Evolutionary conservation across 177 flowering plant genomes (phyloP), one percentile per base, ranked within the genome.

Genomic region (Vitis hybrid): DNA sequence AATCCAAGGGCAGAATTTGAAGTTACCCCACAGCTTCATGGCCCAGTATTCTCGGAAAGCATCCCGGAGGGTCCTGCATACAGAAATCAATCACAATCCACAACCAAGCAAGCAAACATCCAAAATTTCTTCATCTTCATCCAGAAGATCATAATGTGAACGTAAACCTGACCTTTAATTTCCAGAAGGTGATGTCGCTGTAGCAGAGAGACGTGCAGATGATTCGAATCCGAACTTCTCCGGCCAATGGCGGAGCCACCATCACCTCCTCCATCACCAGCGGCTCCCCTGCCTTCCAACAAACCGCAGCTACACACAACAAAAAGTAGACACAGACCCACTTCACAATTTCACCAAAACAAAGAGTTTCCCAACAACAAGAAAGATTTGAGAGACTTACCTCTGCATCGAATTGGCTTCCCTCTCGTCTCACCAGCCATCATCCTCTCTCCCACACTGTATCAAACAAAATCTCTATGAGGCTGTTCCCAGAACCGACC

Each of bases 11-110:
- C 18, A 49, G 1, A 30, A 9, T n/a, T 13, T 6, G 1, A 48
- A 52, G 56, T 78, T 80, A 89, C 97, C 97, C 97, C 2, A 85
- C 70, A 27, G 92, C 92, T 74, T 92, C 97, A 66, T 91, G 97
- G 7, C 97, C 97, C 0, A 92, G 68, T 69, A 92, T 88, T 70
- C 90, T 86, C 6, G 97, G 97, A 73, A 79, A 81, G 46, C 54
- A 68, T 16, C 60, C 87, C 30, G 87, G 84, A 58, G 74, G 80
- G 2, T 58, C 92, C 94, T 92, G 57, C 59, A 75, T 75, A 52
- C 40, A 59, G 14, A 74, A 19, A 67, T 3, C 14, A 30, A 52
- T 35, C 46, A 35, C 46, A 35, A 35, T 35, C 46, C 46, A 35
- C 46, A 35, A 35, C 46, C 46, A 35, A 35, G 46, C 46, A 62